Percentiles rank a stretch among this genome's conserved stretches.
Conservation (phyloP, 768 basidiomycete species). For the Coprinellus aureogranulatus region DNA sequence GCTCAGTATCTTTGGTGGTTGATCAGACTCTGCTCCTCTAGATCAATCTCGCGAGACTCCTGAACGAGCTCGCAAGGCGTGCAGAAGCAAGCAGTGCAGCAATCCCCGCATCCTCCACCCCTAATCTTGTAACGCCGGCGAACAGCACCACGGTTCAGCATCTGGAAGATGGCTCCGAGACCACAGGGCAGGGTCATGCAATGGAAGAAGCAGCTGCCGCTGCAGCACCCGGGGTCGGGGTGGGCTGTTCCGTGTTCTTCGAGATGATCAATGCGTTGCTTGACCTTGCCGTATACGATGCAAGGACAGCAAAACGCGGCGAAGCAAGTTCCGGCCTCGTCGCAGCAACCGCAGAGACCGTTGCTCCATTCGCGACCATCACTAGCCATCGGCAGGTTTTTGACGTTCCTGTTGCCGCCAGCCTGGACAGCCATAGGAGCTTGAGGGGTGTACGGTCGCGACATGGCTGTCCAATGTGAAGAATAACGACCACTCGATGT, state of each 20-base stretch:
- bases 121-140: conserved; percentile 46
- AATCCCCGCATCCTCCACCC: conserved; percentile 42
- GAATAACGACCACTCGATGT: too few species aligned
- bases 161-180: conserved; percentile 39
- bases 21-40: conserved; percentile 43
- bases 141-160: conserved; percentile 33
- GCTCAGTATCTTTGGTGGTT: conserved; percentile 7
- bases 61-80: conserved; percentile 48
- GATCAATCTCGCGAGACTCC: conserved; percentile 44
- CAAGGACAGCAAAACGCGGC: conserved; percentile 42
- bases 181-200: conserved; percentile 29
- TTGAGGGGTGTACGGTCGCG: background rate
- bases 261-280: conserved; percentile 40
- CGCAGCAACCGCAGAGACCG: conserved; percentile 30
- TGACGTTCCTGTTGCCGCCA: conserved; percentile 34
- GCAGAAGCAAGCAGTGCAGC: conserved; percentile 39
- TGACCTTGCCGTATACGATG: conserved; percentile 38
- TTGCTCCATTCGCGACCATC: conserved; percentile 38
- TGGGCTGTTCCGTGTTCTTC: conserved; percentile 32
- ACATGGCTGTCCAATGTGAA: too few species aligned
- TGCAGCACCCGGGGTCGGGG: conserved; percentile 30
- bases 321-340: conserved; percentile 30
- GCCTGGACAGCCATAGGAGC: conserved; percentile 25
- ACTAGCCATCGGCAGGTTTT: conserved; percentile 28
- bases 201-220: conserved; percentile 36